Percentiles rank a stretch among this genome's conserved stretches.
Conservation (phyloP, 257 asterid genomes). For the Nicotiana obtusifolia region DNA sequence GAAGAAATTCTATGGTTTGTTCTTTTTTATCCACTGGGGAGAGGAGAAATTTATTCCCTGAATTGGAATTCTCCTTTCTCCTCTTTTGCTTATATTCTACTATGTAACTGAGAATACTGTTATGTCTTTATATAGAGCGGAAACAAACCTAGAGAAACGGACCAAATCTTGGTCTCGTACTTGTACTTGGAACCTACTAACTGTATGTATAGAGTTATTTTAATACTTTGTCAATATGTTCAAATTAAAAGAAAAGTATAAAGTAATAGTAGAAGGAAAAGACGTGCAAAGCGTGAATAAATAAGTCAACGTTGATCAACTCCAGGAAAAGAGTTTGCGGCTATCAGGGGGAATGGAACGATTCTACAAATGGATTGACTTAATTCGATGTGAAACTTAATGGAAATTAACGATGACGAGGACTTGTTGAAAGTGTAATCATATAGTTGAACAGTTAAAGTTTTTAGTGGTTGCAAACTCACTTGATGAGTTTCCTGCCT, state of each 20-base stretch:
- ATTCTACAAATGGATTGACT: not conserved
- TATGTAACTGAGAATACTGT: not conserved
- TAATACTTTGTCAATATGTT: not conserved
- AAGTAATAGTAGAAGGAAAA: not conserved
- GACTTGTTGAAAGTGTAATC: no score
- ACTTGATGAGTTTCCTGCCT: no score
- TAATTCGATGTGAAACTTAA: no score
- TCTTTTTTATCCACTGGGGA: not conserved
- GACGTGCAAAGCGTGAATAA: conserved; percentile 5
- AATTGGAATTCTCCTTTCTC: not conserved
- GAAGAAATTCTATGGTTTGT: not conserved
- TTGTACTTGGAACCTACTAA: conserved; percentile 3
- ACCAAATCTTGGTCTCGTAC: not conserved
- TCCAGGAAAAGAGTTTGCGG: not conserved
- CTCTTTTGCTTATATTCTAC: not conserved
- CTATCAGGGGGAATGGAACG: not conserved
- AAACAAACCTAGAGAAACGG: not conserved
- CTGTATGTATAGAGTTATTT: not conserved
- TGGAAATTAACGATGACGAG: no score
- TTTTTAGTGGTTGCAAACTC: no score
- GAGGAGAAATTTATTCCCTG: not conserved
- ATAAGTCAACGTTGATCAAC: conserved; percentile 4
- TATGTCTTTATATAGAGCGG: not conserved
- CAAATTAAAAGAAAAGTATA: not conserved
- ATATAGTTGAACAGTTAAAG: no score